These are phyloP conservation scores for Saksenaea oblongispora DNA, from an alignment of 371 early-diverging fungal species.

Conservation along the genomic window DNA sequence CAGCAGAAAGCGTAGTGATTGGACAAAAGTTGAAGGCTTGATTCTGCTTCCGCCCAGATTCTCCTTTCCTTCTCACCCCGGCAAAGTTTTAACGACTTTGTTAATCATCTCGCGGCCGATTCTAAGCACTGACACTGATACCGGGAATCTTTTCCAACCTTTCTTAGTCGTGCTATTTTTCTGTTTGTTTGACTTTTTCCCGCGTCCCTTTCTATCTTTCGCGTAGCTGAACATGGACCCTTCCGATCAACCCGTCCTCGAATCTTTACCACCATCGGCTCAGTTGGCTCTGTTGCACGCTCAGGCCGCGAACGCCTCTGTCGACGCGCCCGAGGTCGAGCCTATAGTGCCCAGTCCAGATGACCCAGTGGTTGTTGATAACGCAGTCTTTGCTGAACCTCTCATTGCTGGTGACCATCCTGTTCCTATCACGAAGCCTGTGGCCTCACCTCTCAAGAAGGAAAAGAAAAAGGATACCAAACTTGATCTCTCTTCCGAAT, in stretches of 20 bases:
- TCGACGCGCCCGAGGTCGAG: constrained; percentile 12
- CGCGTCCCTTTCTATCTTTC: background rate
- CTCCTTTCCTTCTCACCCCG: background rate
- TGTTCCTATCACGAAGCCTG: constrained; percentile 39
- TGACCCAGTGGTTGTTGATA: constrained; percentile 45
- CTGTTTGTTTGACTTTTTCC: constrained; percentile 6
- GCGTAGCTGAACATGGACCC: constrained; percentile 20
- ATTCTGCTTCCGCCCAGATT: constrained; percentile 1
- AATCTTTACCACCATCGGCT: constrained; percentile 47
- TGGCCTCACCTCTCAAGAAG: constrained; percentile 15
- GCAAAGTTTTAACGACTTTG: constrained; percentile 1
- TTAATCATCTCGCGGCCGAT: background rate
- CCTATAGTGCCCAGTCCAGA: constrained; percentile 43
- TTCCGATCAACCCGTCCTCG: constrained; percentile 28
- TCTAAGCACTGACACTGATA: background rate
- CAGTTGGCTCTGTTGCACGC: constrained; percentile 50
- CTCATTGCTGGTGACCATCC: constrained; percentile 50
- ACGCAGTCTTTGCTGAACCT: constrained; percentile 40
- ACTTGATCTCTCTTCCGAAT: constrained; percentile 63
- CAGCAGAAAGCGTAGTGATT: background rate
- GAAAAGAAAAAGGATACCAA: constrained; percentile 30
- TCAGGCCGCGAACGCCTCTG: constrained; percentile 24
- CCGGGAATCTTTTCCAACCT: background rate
- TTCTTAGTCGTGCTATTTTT: background rate
- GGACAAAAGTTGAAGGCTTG: background rate